phyloP scores from a whole-genome alignment of 306 rosid species.

The Macrotyloma uniflorum region DNA sequence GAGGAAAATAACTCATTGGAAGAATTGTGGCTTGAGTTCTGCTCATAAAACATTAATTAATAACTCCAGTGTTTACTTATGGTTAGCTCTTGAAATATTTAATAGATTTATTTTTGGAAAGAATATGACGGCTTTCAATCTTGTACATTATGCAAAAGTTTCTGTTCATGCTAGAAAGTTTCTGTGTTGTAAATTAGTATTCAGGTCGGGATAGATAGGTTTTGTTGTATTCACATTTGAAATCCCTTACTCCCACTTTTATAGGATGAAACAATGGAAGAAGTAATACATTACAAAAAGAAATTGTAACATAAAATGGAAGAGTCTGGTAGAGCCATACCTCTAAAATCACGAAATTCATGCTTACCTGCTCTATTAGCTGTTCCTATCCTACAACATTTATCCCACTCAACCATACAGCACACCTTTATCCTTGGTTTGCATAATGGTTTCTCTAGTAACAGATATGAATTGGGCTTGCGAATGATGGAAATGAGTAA shows the following conservation, averaged over 20 bases:
- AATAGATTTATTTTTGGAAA: neutral
- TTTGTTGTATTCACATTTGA: neutral
- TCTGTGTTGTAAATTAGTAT: neutral
- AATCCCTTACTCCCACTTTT: no score
- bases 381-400: neutral
- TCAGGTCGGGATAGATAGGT: neutral
- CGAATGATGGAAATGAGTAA: neutral
- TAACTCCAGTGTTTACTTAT: neutral
- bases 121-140: neutral
- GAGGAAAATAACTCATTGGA: neutral
- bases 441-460: neutral
- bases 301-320: neutral
- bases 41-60: neutral
- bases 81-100: neutral
- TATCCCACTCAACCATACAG: neutral
- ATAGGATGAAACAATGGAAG: neutral
- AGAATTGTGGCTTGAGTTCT: neutral
- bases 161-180: neutral
- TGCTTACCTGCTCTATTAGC: neutral
- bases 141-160: neutral
- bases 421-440: neutral
- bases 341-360: neutral
- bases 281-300: neutral
- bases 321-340: neutral
- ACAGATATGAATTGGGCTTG: neutral